phyloP scores from a whole-genome alignment of 768 basidiomycete genomes.

The Cystofilobasidium bisporidii region DNA sequence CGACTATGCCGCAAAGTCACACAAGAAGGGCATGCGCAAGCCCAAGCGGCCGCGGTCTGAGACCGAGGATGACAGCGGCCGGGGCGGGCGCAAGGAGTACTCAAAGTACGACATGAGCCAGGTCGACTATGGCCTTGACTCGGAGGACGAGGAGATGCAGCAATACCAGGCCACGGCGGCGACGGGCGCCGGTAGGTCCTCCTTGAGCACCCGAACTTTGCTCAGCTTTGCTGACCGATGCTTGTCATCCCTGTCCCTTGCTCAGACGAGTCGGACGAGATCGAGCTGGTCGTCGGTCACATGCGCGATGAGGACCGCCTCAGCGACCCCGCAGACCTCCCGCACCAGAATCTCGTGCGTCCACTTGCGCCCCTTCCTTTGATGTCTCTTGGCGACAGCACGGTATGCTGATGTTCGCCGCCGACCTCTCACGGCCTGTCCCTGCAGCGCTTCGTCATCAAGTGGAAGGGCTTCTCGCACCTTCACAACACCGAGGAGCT shows the following conservation, averaged over 20 bases:
- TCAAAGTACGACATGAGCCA: slow-evolving; percentile 35
- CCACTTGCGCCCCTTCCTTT: slow-evolving; percentile 35
- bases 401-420: neutral
- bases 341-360: slow-evolving; percentile 72
- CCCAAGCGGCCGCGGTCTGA: slow-evolving; percentile 30
- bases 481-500: slow-evolving; percentile 99
- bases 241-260: neutral
- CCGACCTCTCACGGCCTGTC: neutral
- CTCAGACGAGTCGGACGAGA: slow-evolving; percentile 49
- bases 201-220: no score
- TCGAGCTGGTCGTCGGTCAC: slow-evolving; percentile 83
- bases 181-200: neutral
- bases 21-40: slow-evolving; percentile 26
- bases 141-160: slow-evolving; percentile 32
- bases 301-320: slow-evolving; percentile 64
- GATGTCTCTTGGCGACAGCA: neutral
- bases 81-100: slow-evolving; percentile 29
- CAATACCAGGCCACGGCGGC: neutral
- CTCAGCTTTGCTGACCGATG: neutral
- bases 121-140: slow-evolving; percentile 30
- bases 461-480: slow-evolving; percentile 98
- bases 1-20: slow-evolving; percentile 36
- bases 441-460: slow-evolving; percentile 90
- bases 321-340: slow-evolving; percentile 66
- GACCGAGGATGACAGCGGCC: slow-evolving; percentile 25